These are phyloP conservation scores for Zarea fungicola DNA, from an alignment of 2,329 filamentous ascomycete genomes.

Conservation along the genomic window DNA sequence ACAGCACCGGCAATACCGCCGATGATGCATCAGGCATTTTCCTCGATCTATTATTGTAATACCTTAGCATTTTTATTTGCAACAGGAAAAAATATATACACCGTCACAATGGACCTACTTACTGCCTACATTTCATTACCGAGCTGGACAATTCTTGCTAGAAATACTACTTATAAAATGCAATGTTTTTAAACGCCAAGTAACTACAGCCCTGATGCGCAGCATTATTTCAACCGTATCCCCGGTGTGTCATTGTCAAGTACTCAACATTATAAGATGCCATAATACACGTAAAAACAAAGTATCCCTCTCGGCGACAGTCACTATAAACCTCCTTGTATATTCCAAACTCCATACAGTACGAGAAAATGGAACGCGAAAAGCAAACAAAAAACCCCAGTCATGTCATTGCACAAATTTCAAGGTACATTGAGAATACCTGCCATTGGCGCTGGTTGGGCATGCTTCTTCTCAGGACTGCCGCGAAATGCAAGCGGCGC, in stretches of 20 bases:
- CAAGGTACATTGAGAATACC: slow-evolving; percentile 16
- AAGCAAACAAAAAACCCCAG: slow-evolving; percentile 9
- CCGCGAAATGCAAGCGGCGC: slow-evolving; percentile 54
- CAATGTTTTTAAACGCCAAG: not conserved
- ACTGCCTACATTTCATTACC: no score
- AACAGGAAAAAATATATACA: not conserved
- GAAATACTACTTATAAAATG: not conserved
- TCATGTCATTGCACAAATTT: not conserved
- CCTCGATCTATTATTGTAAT: not conserved
- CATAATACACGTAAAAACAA: not conserved
- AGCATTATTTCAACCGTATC: not conserved
- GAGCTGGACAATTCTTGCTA: no score
- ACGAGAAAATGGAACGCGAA: slow-evolving; percentile 18
- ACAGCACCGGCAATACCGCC: slow-evolving; percentile 3
- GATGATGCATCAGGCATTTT: slow-evolving; percentile 1
- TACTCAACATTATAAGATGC: not conserved
- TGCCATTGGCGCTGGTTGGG: slow-evolving; percentile 24
- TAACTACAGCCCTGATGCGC: not conserved
- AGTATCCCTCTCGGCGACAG: not conserved
- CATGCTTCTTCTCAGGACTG: slow-evolving; percentile 53
- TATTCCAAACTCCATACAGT: slow-evolving; percentile 12
- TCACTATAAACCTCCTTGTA: not conserved
- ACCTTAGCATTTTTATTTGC: not conserved
- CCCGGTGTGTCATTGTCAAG: not conserved
- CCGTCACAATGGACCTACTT: not conserved